Conservation (phyloP, 2,329 filamentous ascomycete genomes). For the Ophiosphaerella korrae region DNA sequence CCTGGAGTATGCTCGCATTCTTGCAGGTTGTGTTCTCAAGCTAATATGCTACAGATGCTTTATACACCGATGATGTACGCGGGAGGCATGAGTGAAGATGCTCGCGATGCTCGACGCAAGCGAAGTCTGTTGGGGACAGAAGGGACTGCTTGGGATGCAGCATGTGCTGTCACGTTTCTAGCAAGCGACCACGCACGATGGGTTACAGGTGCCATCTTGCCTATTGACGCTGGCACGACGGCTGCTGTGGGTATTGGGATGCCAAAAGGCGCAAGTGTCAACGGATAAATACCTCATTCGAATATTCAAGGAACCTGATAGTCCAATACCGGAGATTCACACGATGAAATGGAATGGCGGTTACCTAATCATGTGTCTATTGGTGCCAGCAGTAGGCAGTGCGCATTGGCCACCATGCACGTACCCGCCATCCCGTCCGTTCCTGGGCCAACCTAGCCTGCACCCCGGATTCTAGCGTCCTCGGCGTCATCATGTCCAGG, state of each 20-base stretch:
- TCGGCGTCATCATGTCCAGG: slow-evolving; percentile 17
- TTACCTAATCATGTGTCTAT: too few species aligned
- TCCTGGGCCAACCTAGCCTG: slow-evolving; percentile 10
- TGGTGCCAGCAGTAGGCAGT: too few species aligned
- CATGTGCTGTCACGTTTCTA: slow-evolving; percentile 58
- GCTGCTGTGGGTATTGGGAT: slow-evolving; percentile 35
- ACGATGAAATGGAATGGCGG: too few species aligned
- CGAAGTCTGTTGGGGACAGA: slow-evolving; percentile 59
- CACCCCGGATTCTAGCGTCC: slow-evolving; percentile 28
- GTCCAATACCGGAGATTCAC: too few species aligned
- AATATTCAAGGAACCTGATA: background rate
- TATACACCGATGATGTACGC: slow-evolving; percentile 63
- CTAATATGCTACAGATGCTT: slow-evolving; percentile 46
- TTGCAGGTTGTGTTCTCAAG: background rate
- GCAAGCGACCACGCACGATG: slow-evolving; percentile 59
- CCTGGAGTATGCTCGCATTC: slow-evolving; percentile 46
- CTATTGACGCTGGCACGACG: slow-evolving; percentile 39
- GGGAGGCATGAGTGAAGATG: slow-evolving; percentile 57
- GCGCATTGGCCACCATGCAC: too few species aligned
- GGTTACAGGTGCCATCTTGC: slow-evolving; percentile 50
- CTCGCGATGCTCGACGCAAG: slow-evolving; percentile 55
- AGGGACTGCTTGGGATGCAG: slow-evolving; percentile 61
- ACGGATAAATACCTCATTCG: slow-evolving; percentile 15
- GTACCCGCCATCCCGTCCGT: background rate
- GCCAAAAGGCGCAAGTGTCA: slow-evolving; percentile 31